phyloP scores from a whole-genome alignment of 2,329 filamentous ascomycete species.

The Phyllosticta citrichinensis region DNA sequence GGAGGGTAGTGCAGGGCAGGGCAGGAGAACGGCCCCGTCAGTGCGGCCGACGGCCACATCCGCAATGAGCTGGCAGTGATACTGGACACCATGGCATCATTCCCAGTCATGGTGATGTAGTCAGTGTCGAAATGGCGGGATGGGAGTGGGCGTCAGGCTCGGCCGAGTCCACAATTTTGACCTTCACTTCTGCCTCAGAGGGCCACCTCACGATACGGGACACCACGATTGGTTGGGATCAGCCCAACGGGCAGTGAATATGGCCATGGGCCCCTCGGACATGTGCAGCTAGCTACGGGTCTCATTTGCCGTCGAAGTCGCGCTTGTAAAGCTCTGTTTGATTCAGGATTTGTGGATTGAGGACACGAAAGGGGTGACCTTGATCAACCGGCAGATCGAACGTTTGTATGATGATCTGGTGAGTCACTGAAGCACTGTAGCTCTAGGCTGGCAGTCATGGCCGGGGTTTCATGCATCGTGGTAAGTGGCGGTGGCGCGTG shows the following conservation, averaged over 20 bases:
- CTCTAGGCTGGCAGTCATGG: neutral
- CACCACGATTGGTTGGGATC: neutral
- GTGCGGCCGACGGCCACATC: neutral
- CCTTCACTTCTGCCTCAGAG: neutral
- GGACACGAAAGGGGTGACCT: neutral
- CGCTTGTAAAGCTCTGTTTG: neutral
- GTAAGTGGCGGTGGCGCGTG: neutral
- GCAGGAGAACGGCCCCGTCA: neutral
- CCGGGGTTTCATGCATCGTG: neutral
- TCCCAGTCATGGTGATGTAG: neutral
- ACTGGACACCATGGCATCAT: neutral
- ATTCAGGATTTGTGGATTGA: neutral
- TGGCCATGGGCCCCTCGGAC: neutral
- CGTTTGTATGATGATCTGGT: neutral
- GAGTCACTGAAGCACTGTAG: neutral
- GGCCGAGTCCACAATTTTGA: neutral
- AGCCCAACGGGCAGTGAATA: neutral
- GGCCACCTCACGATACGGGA: neutral
- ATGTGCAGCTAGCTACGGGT: neutral
- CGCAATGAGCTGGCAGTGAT: neutral
- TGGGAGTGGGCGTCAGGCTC: neutral
- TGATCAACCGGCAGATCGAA: neutral
- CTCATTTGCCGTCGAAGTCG: neutral
- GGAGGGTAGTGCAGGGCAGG: neutral
- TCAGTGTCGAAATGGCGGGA: neutral